Evolutionary conservation across 306 rosid species (phyloP), one percentile per base, ranked within the genome.

Genomic region (Citrullus colocynthis): DNA sequence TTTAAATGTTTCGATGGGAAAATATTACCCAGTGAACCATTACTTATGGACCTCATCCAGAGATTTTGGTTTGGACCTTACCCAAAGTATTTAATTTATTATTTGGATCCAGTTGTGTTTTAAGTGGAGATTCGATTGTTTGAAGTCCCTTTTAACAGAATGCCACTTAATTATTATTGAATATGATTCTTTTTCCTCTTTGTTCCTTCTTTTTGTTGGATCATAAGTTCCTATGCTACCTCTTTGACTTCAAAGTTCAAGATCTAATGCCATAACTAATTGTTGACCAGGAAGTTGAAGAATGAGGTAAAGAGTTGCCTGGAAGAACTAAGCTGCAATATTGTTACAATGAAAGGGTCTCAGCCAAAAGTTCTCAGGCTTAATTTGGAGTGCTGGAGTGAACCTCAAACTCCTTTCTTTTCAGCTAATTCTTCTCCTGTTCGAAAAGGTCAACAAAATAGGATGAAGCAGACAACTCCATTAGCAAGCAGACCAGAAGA

Each of bases 231-330:
- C 69, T 16, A 16, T 7, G 7, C 72, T 21, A 11, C 75, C 18
- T 69, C 54, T 63, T 63, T 44, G 9, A 16, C 17, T 41, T 67
- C 36, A 69, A 69, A 55, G 20, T 42, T 44, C 55, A 42, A 75
- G n/a, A 58, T 45, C 75, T 83, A 59, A 82, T 28, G 17, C 32
- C 32, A 51, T 55, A 16, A 24, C 17, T 52, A 61, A 34, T 61
- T 34, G 74, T 39, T 66, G 49, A 84, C 84, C 96, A 95, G 98
- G 86, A 95, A 90, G 83, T 54, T 95, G 85, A 95, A 92, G 85
- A 97, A 95, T 81, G 97, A 95, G 82, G 83, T 84, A 80, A 92
- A 89, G 87, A 91, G 84, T 79, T 95, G 98, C 85, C 70, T 90
- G 87, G 97, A 95, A 70, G 96, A 92, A 86, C 88, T 95, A 32